These are phyloP conservation scores for Hymenoscyphus scutula DNA, from an alignment of 2,329 filamentous ascomycete genomes.

Conservation along the genomic window DNA sequence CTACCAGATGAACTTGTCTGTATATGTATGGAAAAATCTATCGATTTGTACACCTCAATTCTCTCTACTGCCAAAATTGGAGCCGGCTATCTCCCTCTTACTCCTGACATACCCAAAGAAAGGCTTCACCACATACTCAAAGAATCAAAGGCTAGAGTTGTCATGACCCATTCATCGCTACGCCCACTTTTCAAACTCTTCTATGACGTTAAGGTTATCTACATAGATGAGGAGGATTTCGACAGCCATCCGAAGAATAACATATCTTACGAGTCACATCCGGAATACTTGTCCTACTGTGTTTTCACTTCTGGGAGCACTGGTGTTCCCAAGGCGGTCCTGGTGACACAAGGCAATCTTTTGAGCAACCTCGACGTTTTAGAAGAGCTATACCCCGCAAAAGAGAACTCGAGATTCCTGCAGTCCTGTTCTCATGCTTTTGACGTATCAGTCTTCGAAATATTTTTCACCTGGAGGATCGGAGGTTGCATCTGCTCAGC, in stretches of 20 bases:
- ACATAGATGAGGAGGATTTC: slow-evolving; percentile 34
- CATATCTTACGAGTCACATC: slow-evolving; percentile 15
- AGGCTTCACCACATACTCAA: slow-evolving; percentile 60
- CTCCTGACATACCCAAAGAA: slow-evolving; percentile 65
- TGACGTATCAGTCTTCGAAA: slow-evolving; percentile 86
- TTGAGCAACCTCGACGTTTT: slow-evolving; percentile 72
- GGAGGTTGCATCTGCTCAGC: slow-evolving; percentile 79
- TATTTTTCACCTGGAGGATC: slow-evolving; percentile 77
- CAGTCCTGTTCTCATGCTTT: slow-evolving; percentile 85
- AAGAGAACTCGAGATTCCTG: slow-evolving; percentile 54
- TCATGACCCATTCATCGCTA: slow-evolving; percentile 41
- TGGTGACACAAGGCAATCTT: slow-evolving; percentile 73
- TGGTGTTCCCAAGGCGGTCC: slow-evolving; percentile 72
- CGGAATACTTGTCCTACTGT: slow-evolving; percentile 60
- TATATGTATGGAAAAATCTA: slow-evolving; percentile 75
- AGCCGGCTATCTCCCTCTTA: slow-evolving; percentile 75
- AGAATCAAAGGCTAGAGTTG: slow-evolving; percentile 54
- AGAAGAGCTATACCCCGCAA: slow-evolving; percentile 61
- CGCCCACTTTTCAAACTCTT: slow-evolving; percentile 22
- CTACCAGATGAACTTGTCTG: slow-evolving; percentile 60
- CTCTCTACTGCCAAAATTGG: slow-evolving; percentile 73
- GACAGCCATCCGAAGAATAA: slow-evolving; percentile 20
- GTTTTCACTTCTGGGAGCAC: slow-evolving; percentile 85
- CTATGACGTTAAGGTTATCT: slow-evolving; percentile 26
- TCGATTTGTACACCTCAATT: slow-evolving; percentile 69